phyloP scores from a whole-genome alignment of 805 yeast species.

The Metschnikowia kofuensis region DNA sequence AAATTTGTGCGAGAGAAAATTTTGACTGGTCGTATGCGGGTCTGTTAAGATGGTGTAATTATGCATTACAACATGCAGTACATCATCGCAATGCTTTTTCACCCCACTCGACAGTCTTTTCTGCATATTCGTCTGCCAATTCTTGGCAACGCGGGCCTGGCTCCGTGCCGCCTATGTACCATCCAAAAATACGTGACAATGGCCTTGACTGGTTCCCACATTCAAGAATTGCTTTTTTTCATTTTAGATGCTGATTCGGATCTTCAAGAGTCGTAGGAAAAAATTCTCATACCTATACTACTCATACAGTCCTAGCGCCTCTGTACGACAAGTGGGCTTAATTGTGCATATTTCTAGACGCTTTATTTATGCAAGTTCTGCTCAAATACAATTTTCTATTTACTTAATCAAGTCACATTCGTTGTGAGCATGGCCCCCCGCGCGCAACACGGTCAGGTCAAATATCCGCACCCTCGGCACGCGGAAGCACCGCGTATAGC shows the following conservation, averaged over 20 bases:
- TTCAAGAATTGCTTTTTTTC: no score
- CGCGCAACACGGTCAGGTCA: no score
- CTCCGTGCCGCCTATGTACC: background rate
- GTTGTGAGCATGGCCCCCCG: no score
- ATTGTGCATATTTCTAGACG: background rate
- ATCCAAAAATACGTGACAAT: background rate
- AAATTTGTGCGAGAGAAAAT: conserved; percentile 3
- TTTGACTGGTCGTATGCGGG: conserved; percentile 4
- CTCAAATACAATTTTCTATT: no score
- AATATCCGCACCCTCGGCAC: conserved; percentile 8
- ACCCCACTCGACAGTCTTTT: background rate
- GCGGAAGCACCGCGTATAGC: conserved; percentile 11
- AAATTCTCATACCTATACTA: no score
- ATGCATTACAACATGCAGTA: background rate
- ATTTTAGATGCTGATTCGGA: no score
- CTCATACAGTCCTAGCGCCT: no score
- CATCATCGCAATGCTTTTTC: background rate
- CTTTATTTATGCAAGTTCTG: background rate
- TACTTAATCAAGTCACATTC: no score
- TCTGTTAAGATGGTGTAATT: background rate
- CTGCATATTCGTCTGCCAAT: background rate
- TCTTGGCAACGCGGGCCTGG: conserved; percentile 6
- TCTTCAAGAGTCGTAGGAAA: no score
- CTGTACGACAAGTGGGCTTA: no score
- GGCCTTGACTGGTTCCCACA: no score